Evolutionary conservation across 805 yeast genomes (phyloP).

Genomic region (Lachancea nothofagi): DNA sequence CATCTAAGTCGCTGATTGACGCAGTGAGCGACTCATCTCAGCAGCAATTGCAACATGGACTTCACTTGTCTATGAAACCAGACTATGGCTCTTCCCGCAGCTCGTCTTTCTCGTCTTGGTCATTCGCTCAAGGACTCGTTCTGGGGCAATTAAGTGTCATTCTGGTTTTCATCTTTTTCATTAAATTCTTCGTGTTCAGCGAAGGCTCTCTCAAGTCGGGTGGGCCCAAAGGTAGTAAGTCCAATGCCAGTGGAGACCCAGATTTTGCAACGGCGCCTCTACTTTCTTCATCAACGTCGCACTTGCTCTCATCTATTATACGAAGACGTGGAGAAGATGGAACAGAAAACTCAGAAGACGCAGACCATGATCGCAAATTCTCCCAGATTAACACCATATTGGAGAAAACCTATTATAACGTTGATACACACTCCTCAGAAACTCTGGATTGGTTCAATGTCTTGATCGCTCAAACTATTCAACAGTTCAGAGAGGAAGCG

Average conservation of each 20-base stretch:
- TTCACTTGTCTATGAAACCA: not conserved
- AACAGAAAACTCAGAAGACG: conserved; percentile 19
- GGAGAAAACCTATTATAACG: conserved; percentile 90
- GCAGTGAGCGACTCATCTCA: conserved; percentile 8
- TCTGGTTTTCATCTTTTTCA: conserved; percentile 53
- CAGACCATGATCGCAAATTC: conserved; percentile 17
- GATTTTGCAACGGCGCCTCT: conserved; percentile 14
- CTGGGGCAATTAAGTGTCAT: conserved; percentile 72
- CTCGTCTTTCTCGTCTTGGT: conserved; percentile 39
- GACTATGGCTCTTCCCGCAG: not conserved
- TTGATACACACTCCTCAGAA: conserved; percentile 79
- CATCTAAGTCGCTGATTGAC: conserved; percentile 9
- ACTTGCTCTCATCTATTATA: conserved; percentile 23
- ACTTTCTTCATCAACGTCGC: conserved; percentile 10
- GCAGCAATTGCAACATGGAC: conserved; percentile 4
- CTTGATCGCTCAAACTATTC: conserved; percentile 81
- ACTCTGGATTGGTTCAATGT: conserved; percentile 97
- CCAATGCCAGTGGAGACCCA: conserved; percentile 18
- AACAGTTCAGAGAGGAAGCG: conserved; percentile 88
- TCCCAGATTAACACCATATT: conserved; percentile 47
- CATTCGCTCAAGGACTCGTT: conserved; percentile 72
- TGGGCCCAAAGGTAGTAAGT: conserved; percentile 31
- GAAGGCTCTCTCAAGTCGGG: conserved; percentile 41
- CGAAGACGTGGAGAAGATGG: conserved; percentile 30
- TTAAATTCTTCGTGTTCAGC: conserved; percentile 71